Evolutionary conservation across 495 filamentous ascomycete species (phyloP).

Genomic region (Aspergillus affinis): DNA sequence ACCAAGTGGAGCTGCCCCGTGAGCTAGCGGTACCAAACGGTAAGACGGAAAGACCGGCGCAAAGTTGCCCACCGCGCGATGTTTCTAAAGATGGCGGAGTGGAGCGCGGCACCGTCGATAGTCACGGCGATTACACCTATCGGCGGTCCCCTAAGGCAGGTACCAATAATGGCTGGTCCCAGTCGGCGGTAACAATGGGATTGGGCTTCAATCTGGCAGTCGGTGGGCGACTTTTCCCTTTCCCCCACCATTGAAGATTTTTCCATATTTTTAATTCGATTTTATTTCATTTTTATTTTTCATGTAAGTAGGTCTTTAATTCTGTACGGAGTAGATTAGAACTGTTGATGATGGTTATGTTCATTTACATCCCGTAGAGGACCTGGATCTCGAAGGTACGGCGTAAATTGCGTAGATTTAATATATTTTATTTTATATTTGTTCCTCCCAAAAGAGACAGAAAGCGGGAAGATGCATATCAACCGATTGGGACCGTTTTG

Average conservation of each 20-base stretch:
- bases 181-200: conserved; percentile 15
- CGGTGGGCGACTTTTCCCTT: background rate
- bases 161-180: conserved; percentile 18
- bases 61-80: background rate
- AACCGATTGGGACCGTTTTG: background rate
- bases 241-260: conserved; percentile 24
- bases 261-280: conserved; percentile 2
- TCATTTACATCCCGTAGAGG: no score
- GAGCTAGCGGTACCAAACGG: background rate
- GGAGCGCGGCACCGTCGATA: conserved; percentile 12
- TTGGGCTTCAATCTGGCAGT: conserved; percentile 22
- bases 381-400: no score
- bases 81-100: conserved; percentile 25
- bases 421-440: no score
- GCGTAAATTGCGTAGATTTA: no score
- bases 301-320: no score
- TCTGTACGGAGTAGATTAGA: no score
- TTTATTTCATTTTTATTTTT: background rate
- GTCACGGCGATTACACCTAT: background rate
- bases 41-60: background rate
- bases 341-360: no score
- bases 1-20: no score
- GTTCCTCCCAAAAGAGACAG: background rate
- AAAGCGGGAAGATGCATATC: background rate
- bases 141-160: conserved; percentile 23